Evolutionary conservation across 1,284 basidiomycete genomes (phyloP).

Genomic region (Moesziomyces antarcticus): DNA sequence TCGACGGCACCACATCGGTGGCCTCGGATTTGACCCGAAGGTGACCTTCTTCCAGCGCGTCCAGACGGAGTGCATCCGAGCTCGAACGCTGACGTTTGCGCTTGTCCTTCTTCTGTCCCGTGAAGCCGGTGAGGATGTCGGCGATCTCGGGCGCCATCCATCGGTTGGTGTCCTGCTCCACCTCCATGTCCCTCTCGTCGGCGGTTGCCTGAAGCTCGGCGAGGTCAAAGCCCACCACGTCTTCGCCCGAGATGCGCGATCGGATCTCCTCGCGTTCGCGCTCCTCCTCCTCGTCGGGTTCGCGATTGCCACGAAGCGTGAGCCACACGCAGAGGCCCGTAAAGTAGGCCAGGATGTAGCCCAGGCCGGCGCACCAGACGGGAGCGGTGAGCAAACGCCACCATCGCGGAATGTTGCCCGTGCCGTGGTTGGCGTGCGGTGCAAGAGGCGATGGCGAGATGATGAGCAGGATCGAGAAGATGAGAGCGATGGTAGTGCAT

Average conservation of each 20-base stretch:
- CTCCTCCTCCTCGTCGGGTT: constrained; percentile 50
- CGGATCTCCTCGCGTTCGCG: constrained; percentile 44
- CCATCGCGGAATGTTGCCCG: constrained; percentile 40
- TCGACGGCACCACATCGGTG: constrained; percentile 7
- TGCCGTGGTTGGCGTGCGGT: constrained; percentile 16
- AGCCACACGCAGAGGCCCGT: constrained; percentile 61
- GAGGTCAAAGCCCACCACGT: constrained; percentile 32
- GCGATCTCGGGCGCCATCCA: constrained; percentile 56
- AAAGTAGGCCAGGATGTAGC: constrained; percentile 53
- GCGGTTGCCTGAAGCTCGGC: constrained; percentile 39
- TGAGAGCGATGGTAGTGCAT: constrained; percentile 37
- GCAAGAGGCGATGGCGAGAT: constrained; percentile 46
- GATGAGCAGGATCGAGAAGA: constrained; percentile 47
- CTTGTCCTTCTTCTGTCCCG: constrained; percentile 44
- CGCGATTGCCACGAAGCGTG: constrained; percentile 53
- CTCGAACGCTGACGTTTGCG: constrained; percentile 9
- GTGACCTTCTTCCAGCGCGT: constrained; percentile 19
- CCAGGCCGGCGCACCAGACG: constrained; percentile 54
- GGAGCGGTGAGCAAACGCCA: constrained; percentile 48
- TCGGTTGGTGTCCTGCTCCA: constrained; percentile 27
- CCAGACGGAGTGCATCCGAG: constrained; percentile 5
- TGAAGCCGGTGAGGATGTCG: constrained; percentile 31
- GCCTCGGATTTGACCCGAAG: constrained; percentile 15
- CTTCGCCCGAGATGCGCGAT: constrained; percentile 45
- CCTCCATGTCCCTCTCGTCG: constrained; percentile 23